These are phyloP conservation scores for Globisporangium iwayamae DNA, from an alignment of 352 stramenopile genomes.

Conservation along the genomic window DNA sequence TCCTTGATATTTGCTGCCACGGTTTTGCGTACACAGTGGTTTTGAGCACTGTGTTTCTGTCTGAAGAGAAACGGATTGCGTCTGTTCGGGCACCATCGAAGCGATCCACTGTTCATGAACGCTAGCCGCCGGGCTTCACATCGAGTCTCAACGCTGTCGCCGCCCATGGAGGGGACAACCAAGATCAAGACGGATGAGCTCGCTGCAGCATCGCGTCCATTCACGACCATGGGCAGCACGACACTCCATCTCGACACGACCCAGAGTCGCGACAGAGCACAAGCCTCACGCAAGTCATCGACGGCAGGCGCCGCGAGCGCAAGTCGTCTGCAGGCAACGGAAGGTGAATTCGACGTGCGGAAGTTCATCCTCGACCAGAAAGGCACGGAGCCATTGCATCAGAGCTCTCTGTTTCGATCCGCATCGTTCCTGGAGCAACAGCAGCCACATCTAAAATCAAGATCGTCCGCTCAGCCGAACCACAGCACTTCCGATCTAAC, in stretches of 20 bases:
- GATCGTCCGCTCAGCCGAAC: slow-evolving; percentile 3
- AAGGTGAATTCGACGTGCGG: slow-evolving; percentile 52
- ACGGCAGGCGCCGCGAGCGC: neutral
- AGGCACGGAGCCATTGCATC: slow-evolving; percentile 39
- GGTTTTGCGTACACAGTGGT: neutral
- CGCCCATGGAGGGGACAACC: neutral
- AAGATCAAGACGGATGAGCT: slow-evolving; percentile 8
- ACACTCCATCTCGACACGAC: slow-evolving; percentile 28
- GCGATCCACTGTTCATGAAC: neutral
- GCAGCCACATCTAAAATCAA: slow-evolving; percentile 1
- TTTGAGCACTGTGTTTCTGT: neutral
- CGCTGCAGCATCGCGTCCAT: slow-evolving; percentile 18
- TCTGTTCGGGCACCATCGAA: neutral
- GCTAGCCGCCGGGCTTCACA: neutral
- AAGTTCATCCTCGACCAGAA: slow-evolving; percentile 71
- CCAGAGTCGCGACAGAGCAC: slow-evolving; percentile 7
- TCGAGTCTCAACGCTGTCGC: neutral
- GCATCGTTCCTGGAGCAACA: slow-evolving; percentile 21
- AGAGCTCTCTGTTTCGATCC: slow-evolving; percentile 56
- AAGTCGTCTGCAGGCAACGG: neutral
- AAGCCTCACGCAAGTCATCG: slow-evolving; percentile 3
- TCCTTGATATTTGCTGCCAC: neutral
- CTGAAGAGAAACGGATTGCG: neutral
- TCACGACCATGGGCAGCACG: slow-evolving; percentile 33
- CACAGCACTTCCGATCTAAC: neutral